These are phyloP conservation scores for Zanthoxylum bungeanum DNA, from an alignment of 345 rosid species.

Conservation along the genomic window DNA sequence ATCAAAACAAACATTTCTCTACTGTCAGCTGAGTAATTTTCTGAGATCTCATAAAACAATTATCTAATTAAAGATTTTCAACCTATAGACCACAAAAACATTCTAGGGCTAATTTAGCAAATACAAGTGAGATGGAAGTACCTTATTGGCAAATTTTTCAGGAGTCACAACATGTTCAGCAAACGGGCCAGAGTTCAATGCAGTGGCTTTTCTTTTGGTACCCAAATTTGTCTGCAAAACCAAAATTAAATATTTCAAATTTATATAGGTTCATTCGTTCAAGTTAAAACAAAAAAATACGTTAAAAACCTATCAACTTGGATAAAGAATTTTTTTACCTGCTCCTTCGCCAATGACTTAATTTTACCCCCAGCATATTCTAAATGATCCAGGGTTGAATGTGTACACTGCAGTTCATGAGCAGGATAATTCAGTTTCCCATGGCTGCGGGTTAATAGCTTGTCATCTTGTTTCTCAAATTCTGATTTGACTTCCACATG, in stretches of 20 bases:
- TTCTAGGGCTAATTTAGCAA: neutral
- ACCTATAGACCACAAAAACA: neutral
- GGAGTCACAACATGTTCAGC: slow-evolving; percentile 23
- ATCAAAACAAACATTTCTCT: neutral
- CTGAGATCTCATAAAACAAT: neutral
- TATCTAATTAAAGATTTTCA: neutral
- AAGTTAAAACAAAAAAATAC: slow-evolving; percentile 9
- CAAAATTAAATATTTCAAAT: neutral
- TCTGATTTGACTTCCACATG: slow-evolving; percentile 41
- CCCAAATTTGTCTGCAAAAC: slow-evolving; percentile 31
- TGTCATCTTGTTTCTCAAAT: slow-evolving; percentile 49
- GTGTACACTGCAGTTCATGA: slow-evolving; percentile 32
- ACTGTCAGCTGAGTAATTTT: neutral
- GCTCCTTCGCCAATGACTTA: slow-evolving; percentile 30
- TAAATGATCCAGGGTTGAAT: slow-evolving; percentile 23
- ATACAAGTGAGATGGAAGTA: slow-evolving; percentile 12
- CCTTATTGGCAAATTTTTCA: slow-evolving; percentile 36
- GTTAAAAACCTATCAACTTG: neutral
- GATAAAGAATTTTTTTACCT: slow-evolving; percentile 48
- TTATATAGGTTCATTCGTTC: neutral
- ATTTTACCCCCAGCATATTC: slow-evolving; percentile 36
- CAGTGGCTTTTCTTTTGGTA: slow-evolving; percentile 20
- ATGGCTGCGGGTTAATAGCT: slow-evolving; percentile 31
- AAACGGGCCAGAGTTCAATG: slow-evolving; percentile 22
- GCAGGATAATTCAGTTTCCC: slow-evolving; percentile 39